Conservation (phyloP, 495 filamentous ascomycete species). For the Podospora appendiculata region DNA sequence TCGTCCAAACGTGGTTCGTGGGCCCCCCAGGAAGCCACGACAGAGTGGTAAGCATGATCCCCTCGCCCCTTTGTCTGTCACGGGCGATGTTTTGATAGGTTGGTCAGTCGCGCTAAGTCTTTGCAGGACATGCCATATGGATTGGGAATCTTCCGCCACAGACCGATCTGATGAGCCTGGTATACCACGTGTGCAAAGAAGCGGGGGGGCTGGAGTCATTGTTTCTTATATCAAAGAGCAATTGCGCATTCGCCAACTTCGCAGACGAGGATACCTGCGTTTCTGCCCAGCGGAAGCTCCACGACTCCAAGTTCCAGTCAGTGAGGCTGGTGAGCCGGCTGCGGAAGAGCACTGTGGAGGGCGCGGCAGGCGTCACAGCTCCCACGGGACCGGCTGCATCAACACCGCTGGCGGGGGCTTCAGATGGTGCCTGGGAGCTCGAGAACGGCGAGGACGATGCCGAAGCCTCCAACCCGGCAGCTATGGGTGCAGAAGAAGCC, state of each 20-base stretch:
- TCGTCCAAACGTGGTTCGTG: slow-evolving; percentile 55
- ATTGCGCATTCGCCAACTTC: slow-evolving; percentile 97
- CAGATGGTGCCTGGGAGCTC: slow-evolving; percentile 1
- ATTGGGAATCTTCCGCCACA: slow-evolving; percentile 88
- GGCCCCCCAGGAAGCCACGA: slow-evolving; percentile 87
- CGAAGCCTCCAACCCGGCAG: background rate
- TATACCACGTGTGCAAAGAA: slow-evolving; percentile 84
- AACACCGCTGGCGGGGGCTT: slow-evolving; percentile 12
- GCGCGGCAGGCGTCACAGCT: slow-evolving; percentile 38
- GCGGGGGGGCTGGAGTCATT: slow-evolving; percentile 80
- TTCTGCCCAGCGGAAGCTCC: slow-evolving; percentile 74
- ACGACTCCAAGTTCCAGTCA: slow-evolving; percentile 85
- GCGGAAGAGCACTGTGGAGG: slow-evolving; percentile 53
- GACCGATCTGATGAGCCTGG: slow-evolving; percentile 69
- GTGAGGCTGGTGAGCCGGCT: slow-evolving; percentile 87
- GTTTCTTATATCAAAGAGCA: slow-evolving; percentile 94
- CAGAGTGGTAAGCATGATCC: slow-evolving; percentile 47
- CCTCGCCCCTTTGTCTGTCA: background rate
- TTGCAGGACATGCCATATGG: slow-evolving; percentile 82
- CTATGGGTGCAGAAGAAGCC: slow-evolving; percentile 13
- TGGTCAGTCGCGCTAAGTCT: slow-evolving; percentile 5
- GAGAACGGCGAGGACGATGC: slow-evolving; percentile 10
- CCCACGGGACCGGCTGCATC: slow-evolving; percentile 46
- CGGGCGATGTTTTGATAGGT: background rate
- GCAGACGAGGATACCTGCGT: slow-evolving; percentile 69